Base-by-base conservation (phyloP, 2,329 filamentous ascomycete species). In the Claviceps maximensis region DNA sequence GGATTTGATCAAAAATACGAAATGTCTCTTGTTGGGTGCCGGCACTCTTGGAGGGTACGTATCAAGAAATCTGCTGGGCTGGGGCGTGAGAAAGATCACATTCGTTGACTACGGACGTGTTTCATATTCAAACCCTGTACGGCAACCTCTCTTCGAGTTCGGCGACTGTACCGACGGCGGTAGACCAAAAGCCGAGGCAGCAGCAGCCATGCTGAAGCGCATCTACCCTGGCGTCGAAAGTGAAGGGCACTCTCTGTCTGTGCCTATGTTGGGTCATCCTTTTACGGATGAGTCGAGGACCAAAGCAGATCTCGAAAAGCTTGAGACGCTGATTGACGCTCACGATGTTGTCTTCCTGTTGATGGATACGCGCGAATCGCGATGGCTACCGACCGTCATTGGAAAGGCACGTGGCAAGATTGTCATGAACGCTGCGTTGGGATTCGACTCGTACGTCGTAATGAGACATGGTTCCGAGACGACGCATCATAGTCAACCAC, bases 371-470 rank as follows among this genome's bases (percentile, higher is more conserved):
- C 77, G 93, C 57, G 93, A 98, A 69, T 93, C 88, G 47, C 78
- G 93, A 58, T 98, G 93, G 93, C 74, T 98, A 42, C 93, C 93
- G 1, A 97, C 91, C 0, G 82, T 98, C 17, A 95, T 98, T 84
- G 91, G 86, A 42, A 98, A 97, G 69, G 84, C 90, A 3, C 80
- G 84, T 2, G 87, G 86, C 36, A 98, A 98, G 71, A 88, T 97
- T 57, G 91, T 98, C 25, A 85, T 98, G 79, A 98, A 97, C 67
- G 89, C 91, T 8, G 93, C 93, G 1, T 77, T 98, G 3, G 93
- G 93, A 0, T 98, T 98, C 63, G 93, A 98, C 69, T 93, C 89
- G 0, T 98, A 88, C 62, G 89, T 98, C 2, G 89, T 95, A 38
- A 97, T 98, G 93, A 82, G 93, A 53, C 93, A 98, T 67, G 93